These are phyloP conservation scores for Colletotrichum cuscutae DNA, from an alignment of 2,329 filamentous ascomycete species.

Conservation along the genomic window DNA sequence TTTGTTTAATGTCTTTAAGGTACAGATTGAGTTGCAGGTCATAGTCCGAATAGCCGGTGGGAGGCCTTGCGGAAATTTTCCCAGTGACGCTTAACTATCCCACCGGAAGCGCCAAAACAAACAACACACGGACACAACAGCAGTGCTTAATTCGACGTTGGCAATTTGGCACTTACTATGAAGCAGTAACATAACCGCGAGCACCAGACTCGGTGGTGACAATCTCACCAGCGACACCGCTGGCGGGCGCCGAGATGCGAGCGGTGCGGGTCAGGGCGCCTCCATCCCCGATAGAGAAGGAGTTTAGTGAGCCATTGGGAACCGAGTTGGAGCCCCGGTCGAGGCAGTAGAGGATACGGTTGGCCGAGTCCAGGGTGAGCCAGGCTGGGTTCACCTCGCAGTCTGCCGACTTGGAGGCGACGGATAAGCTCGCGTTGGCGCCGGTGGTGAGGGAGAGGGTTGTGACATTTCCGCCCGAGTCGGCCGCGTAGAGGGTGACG, in stretches of 20 bases:
- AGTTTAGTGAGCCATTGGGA: slow-evolving; percentile 32
- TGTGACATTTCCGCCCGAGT: slow-evolving; percentile 36
- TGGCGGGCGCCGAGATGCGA: slow-evolving; percentile 29
- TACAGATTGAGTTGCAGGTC: no score
- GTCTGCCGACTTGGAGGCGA: slow-evolving; percentile 32
- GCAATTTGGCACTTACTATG: slow-evolving; percentile 31
- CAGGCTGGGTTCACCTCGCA: slow-evolving; percentile 33
- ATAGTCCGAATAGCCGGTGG: no score
- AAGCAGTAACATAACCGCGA: slow-evolving; percentile 35
- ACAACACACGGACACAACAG: no score
- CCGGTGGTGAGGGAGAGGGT: slow-evolving; percentile 33
- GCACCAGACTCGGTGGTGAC: slow-evolving; percentile 33
- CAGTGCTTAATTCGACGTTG: no score
- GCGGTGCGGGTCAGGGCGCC: slow-evolving; percentile 34
- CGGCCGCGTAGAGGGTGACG: slow-evolving; percentile 35
- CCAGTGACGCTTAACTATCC: neutral
- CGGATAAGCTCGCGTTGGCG: slow-evolving; percentile 30
- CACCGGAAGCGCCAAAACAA: neutral
- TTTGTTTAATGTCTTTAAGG: neutral
- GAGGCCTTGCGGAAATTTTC: no score
- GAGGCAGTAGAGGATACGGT: slow-evolving; percentile 33
- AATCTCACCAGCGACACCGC: slow-evolving; percentile 37
- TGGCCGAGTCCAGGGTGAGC: slow-evolving; percentile 33
- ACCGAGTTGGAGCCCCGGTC: slow-evolving; percentile 26
- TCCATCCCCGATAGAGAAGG: slow-evolving; percentile 34